Base-by-base conservation (phyloP, 768 basidiomycete genomes). In the Russula earlei region DNA sequence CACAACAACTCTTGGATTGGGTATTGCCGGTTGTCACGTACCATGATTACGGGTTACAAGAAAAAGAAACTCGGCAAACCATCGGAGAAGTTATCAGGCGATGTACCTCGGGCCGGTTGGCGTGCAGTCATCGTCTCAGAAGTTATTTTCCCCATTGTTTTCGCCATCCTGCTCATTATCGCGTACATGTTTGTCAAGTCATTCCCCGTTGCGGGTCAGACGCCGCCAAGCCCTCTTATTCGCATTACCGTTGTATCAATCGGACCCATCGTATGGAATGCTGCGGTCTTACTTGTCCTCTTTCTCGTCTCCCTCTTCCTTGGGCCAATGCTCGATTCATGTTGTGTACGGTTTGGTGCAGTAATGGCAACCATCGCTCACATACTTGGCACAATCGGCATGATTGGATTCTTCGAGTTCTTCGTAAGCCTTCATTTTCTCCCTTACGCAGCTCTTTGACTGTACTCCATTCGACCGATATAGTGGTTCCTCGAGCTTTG, bases 41-140 rank as follows among this genome's bases (percentile, higher is more conserved):
- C 96, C 17, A 87, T 91, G 82, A 95, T 99, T 67, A 99, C 96
- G 17, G 96, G 96, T n/a, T 99, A 93, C 82, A 98, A 98, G 81
- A 91, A 89, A 76, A 97, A 98, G 79, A 83, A 83, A 63, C 82
- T 99, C 6, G 96, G 96, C 20, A 87, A 92, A 66, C 96, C 96
- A 2, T 97, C 94, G 0, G 95, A 98, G 71, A 98, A 96, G 71
- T 78, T 98, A 25, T 94, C 94, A 5, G 87, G 87, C 50, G 96
- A 98, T 67, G 86, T 92, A 34, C 95, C 96, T 19, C 84, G 95
- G 44, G 96, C 94, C 10, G 81, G 82, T 37, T 95, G 91, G 92
- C 84, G 88, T 47, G 85, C 91, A 10, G 91, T 95, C 57, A 71
- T 95, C 54, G 79, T 91, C 62, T 87, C 90, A 3, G 91, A 95